Percentiles rank a stretch among this genome's conserved stretches.
These are phyloP conservation scores for Lactarius akahatsu DNA, from an alignment of 768 basidiomycete genomes.

Conservation along the genomic window DNA sequence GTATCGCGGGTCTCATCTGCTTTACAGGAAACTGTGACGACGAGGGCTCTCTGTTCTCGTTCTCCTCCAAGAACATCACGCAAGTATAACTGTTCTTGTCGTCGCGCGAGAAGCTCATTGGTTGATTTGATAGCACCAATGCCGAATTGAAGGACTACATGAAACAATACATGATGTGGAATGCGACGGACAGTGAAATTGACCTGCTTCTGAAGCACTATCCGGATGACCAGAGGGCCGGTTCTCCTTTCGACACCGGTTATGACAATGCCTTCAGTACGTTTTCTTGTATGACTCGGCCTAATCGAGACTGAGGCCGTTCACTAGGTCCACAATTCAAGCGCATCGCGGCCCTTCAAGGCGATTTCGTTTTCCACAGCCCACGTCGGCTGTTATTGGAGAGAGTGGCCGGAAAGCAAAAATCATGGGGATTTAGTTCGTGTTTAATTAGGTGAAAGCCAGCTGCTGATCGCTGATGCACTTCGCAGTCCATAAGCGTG, in stretches of 20 bases:
- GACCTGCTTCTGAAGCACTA: conserved; percentile 30
- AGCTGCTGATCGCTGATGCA: accelerated
- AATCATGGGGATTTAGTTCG: conserved; percentile 25
- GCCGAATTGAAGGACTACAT: conserved; percentile 14
- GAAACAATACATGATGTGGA: conserved; percentile 32
- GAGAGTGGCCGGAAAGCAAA: conserved; percentile 14
- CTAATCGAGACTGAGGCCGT: not conserved
- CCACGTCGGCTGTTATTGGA: conserved; percentile 27
- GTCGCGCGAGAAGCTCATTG: not conserved
- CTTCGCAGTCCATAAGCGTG: conserved; percentile 23
- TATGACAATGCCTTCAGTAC: conserved; percentile 34
- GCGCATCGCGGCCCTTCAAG: conserved; percentile 25
- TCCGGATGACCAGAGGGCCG: conserved; percentile 23
- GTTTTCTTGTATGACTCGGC: not conserved
- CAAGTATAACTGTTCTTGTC: conserved; percentile 21
- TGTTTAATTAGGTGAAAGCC: not conserved
- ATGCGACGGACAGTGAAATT: conserved; percentile 27
- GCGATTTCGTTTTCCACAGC: conserved; percentile 28
- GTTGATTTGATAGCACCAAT: not conserved
- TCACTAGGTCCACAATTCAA: conserved; percentile 25
- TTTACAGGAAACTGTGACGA: conserved; percentile 53
- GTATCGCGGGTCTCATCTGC: conserved; percentile 1
- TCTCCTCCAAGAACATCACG: conserved; percentile 35
- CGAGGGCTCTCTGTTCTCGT: conserved; percentile 50
- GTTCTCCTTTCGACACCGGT: conserved; percentile 28